Percentiles rank a stretch among this genome's conserved stretches.
phyloP scores from a whole-genome alignment of 2,329 filamentous ascomycete genomes.

The Nemania sp. region DNA sequence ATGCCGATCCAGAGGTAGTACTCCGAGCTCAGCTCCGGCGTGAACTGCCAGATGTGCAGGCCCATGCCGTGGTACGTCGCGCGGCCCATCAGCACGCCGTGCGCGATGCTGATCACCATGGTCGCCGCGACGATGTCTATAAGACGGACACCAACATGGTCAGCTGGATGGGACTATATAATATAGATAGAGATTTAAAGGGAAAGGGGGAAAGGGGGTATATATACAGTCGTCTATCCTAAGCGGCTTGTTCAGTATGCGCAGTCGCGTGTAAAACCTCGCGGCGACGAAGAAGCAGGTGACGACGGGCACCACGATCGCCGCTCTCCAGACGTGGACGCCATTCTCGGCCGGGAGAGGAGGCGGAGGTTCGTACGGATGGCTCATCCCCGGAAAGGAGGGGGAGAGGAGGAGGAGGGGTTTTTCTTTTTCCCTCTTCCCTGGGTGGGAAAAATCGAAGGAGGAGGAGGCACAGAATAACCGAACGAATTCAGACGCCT shows the following conservation, averaged over 20 bases:
- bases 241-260: constrained; percentile 29
- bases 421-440: too few species aligned
- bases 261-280: constrained; percentile 37
- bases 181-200: background rate
- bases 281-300: constrained; percentile 36
- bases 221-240: constrained; percentile 38
- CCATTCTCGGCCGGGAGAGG: constrained; percentile 38
- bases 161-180: background rate
- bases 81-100: constrained; percentile 36
- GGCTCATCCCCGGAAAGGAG: constrained; percentile 12
- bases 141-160: background rate
- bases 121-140: constrained; percentile 38
- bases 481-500: background rate
- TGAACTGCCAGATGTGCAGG: constrained; percentile 40
- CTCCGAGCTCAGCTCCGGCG: constrained; percentile 35
- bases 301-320: constrained; percentile 37
- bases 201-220: too few species aligned
- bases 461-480: constrained; percentile 12
- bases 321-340: constrained; percentile 36
- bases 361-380: constrained; percentile 23
- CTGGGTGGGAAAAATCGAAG: too few species aligned
- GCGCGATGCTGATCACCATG: constrained; percentile 34
- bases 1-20: constrained; percentile 42
- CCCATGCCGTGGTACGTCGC: constrained; percentile 41
- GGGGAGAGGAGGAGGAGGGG: too few species aligned